Evolutionary conservation across 768 basidiomycete genomes (phyloP), one percentile per base, ranked within the genome.

Genomic region (Kwoniella botswanensis): DNA sequence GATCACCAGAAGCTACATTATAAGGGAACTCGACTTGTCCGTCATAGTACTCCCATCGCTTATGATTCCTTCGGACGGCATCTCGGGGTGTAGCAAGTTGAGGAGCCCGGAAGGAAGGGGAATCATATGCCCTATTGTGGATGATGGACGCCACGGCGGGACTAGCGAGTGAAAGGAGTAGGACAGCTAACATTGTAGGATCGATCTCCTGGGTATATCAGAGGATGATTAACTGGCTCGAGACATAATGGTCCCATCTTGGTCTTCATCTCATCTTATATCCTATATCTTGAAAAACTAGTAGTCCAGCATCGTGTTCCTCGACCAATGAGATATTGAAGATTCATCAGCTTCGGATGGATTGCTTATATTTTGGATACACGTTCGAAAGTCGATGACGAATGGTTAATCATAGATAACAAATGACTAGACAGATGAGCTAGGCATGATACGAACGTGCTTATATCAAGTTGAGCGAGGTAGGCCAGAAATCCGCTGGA

Each of bases 1-100:
- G 88, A 74, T 89, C 88, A 7, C 88, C 88, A 86, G 88, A 75
- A 15, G 71, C 66, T 21, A 56, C 71, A 69, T 60, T 59, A 43
- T 67, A 72, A 43, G 71, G 70, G 26, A 73, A 76, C 13, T 55
- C 24, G 5, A 76, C 55, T 43, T 65, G 15, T 1, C 75, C 75
- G 41, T 72, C 68, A 61, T 72, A 75, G 43, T 72, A 72, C 44
- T 75, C 74, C 74, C 74, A 75, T 60, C 74, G 54, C 44, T 75
- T 75, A 42, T 72, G 71, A 5, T 60, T 53, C 2, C 42, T 42
- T 55, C 67, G 43, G 15, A 73, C 65, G 15, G 43, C 35, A 24
- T 61, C 22, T 21, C 71, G 56, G 2, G 52, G 29, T 18, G 56
- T 53, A 13, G 26, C 68, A 22, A 75, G 68, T 15, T 59, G 56